Evolutionary conservation across 2,329 filamentous ascomycete species (phyloP).

Genomic region (Purpureocillium lavendulum): DNA sequence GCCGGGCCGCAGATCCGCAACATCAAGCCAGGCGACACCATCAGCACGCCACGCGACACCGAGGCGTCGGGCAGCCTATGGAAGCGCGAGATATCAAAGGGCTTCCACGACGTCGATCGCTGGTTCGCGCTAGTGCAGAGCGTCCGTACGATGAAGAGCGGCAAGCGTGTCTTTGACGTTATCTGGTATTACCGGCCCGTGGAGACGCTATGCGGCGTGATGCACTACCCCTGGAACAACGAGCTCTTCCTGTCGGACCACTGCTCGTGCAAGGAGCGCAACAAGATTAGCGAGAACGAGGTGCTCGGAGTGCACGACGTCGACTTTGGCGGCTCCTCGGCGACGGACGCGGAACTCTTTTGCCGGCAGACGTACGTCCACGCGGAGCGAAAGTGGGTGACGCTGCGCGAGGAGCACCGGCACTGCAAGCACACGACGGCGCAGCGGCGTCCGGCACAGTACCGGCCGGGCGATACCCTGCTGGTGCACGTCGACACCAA

Average conservation of each 20-base stretch:
- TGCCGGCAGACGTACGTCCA: conserved; percentile 62
- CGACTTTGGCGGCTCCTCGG: conserved; percentile 44
- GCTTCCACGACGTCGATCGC: conserved; percentile 34
- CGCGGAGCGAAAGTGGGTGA: conserved; percentile 52
- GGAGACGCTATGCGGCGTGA: conserved; percentile 61
- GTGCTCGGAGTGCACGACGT: conserved; percentile 50
- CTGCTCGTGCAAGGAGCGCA: conserved; percentile 54
- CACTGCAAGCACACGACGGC: conserved; percentile 33
- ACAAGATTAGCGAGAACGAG: conserved; percentile 43
- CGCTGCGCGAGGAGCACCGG: conserved; percentile 46
- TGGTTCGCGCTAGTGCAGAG: conserved; percentile 67
- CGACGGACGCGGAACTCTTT: conserved; percentile 47
- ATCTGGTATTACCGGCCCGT: conserved; percentile 66
- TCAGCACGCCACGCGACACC: conserved; percentile 36
- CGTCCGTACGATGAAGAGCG: conserved; percentile 28
- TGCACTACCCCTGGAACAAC: conserved; percentile 60
- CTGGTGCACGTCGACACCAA: conserved; percentile 29
- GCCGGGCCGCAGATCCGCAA: conserved; percentile 14
- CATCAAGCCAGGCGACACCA: conserved; percentile 38
- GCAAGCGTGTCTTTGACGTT: conserved; percentile 45
- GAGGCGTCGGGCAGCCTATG: conserved; percentile 44
- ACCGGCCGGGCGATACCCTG: conserved; percentile 50
- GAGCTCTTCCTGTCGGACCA: conserved; percentile 73
- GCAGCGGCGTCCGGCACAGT: conserved; percentile 17
- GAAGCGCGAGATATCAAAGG: conserved; percentile 38